Conservation (phyloP, 179 eudicot genomes). For the Beta lomatogona region DNA sequence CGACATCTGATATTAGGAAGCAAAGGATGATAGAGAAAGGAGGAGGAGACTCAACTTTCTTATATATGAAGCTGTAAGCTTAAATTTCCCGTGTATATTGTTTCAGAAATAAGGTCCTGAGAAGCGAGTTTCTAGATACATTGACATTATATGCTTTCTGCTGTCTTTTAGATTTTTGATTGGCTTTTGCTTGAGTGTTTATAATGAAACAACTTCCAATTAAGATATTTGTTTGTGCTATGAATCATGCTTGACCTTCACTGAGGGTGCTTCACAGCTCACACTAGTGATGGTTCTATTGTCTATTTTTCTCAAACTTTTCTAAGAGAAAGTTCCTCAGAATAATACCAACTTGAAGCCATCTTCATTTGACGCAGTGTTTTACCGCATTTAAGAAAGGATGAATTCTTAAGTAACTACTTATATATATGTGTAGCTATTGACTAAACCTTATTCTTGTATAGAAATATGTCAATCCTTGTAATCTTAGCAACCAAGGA, state of each 20-base stretch:
- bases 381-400: too few relatives aligned
- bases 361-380: too few relatives aligned
- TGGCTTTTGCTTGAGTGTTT: neutral
- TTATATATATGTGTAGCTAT: too few relatives aligned
- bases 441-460: neutral
- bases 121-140: neutral
- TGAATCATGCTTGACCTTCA: too few relatives aligned
- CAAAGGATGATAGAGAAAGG: conserved; percentile 66
- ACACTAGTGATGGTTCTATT: too few relatives aligned
- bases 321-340: too few relatives aligned
- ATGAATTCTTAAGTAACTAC: too few relatives aligned
- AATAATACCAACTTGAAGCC: too few relatives aligned
- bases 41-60: conserved; percentile 74
- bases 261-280: too few relatives aligned
- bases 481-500: neutral
- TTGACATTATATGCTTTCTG: neutral
- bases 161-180: neutral
- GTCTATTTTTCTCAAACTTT: too few relatives aligned
- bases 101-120: neutral
- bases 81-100: conserved; percentile 2
- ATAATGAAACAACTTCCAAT: too few relatives aligned
- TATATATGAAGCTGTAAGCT: conserved; percentile 80
- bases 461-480: neutral
- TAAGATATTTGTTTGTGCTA: too few relatives aligned
- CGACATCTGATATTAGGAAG: conserved; percentile 56